Evolutionary conservation across 2,329 filamentous ascomycete genomes (phyloP), one percentile per base, ranked within the genome.

Genomic region (Pseudocercospora eumusae): DNA sequence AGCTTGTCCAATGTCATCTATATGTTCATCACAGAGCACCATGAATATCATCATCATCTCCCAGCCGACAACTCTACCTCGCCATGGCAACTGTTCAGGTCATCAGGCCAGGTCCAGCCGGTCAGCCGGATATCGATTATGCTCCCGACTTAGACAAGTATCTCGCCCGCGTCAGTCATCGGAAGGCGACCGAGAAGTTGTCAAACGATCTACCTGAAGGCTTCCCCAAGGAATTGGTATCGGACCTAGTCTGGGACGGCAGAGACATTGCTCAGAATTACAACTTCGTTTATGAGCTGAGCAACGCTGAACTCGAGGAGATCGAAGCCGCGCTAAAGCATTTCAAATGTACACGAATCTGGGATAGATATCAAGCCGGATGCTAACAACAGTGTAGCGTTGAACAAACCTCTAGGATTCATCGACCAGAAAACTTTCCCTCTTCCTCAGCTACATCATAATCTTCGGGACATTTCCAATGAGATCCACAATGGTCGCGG

Each of bases 1-100:
- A 36, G 33, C 36, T 40, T 40, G 36, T n/a, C 36, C 18, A 2
- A 11, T 31, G 8, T 31, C 28, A 5, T 9, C 28, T 40, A 40
- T 40, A 40, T 40, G 15, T 40, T n/a, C 36, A n/a, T n/a, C 36
- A 40, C 36, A 8, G 36, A 18, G 31, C 33, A 40, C 23, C 44
- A 25, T 47, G 20, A 21, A 47, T 8, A 25, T 23, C 44, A 47
- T 54, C 40, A 47, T 31, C 55, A 45, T 27, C 13, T 21, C 11
- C 21, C 8, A 49, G 6, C 5, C 42, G 2, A 50, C 31, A 18
- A 6, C 15, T 18, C 15, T n/a, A 9, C 15, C 36, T 18, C 10
- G 59, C 23, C 27, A 65, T 65, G 64, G 64, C 60, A 27, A 63
- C 60, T n/a, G 55, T 59, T 44, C 60, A 63, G 49, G 61, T 63